phyloP scores from a whole-genome alignment of 495 filamentous ascomycete genomes.

The Friedmanniomyces simplex region DNA sequence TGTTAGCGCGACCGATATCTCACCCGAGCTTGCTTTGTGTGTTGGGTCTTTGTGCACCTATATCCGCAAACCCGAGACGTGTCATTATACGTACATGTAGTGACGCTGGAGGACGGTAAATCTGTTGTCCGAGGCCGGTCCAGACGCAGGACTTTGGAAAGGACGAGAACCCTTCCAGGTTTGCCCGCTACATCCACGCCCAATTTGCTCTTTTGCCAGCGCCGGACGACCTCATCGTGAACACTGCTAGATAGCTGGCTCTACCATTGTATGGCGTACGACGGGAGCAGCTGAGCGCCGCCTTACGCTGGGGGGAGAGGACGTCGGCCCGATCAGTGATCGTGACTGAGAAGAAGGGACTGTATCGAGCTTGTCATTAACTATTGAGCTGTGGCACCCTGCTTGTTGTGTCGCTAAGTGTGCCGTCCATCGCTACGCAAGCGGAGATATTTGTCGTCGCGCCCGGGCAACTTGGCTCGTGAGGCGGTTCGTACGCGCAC shows the following conservation, averaged over 20 bases:
- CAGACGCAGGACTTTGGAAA: too few species aligned
- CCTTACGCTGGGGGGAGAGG: constrained; percentile 19
- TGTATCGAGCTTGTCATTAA: constrained; percentile 11
- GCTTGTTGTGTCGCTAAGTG: too few species aligned
- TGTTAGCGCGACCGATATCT: background rate
- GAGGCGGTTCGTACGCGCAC: too few species aligned
- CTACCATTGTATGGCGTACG: background rate
- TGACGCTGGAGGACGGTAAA: too few species aligned
- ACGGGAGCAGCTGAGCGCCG: background rate
- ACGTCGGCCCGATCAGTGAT: constrained; percentile 12
- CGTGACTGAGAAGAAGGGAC: constrained; percentile 21
- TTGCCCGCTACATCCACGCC: background rate
- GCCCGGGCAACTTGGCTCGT: too few species aligned
- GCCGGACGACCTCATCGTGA: background rate
- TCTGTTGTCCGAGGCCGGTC: too few species aligned
- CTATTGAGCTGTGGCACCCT: too few species aligned
- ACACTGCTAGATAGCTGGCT: background rate
- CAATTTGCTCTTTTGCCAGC: background rate
- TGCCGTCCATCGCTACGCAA: too few species aligned
- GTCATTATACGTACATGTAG: too few species aligned
- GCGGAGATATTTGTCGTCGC: too few species aligned
- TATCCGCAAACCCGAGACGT: too few species aligned
- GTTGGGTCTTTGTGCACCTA: too few species aligned
- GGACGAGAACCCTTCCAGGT: background rate
- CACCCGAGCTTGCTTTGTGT: background rate